Conservation (phyloP, 768 basidiomycete genomes). For the Pulveroboletus sp. region DNA sequence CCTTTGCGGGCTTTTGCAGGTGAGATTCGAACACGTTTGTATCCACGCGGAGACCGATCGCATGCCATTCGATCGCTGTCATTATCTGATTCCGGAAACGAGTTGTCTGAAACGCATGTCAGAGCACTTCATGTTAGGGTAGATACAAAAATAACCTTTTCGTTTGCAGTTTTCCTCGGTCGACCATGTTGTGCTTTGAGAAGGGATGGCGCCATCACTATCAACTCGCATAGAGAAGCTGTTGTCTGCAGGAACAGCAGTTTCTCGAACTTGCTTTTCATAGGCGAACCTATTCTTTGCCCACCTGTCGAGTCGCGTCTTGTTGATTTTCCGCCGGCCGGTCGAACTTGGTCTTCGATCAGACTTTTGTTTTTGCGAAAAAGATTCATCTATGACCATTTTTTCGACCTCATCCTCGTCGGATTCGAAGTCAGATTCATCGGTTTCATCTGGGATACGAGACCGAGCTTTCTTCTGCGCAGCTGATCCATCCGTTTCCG, state of each 20-base stretch:
- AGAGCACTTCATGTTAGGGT: not conserved
- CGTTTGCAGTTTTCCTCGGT: slow-evolving; percentile 40
- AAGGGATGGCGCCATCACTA: slow-evolving; percentile 14
- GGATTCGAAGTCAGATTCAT: slow-evolving; percentile 27
- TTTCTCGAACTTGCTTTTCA: slow-evolving; percentile 32
- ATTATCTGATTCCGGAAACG: slow-evolving; percentile 29
- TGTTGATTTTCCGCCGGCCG: slow-evolving; percentile 31
- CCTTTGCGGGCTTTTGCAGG: slow-evolving; percentile 44
- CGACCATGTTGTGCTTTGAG: slow-evolving; percentile 18
- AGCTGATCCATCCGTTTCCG: slow-evolving; percentile 13
- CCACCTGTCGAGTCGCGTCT: slow-evolving; percentile 29
- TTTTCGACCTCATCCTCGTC: slow-evolving; percentile 49
- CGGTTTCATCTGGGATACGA: slow-evolving; percentile 12
- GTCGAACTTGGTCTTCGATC: slow-evolving; percentile 21
- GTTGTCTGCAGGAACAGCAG: slow-evolving; percentile 21
- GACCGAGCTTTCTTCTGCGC: slow-evolving; percentile 29
- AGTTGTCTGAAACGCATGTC: slow-evolving; percentile 7
- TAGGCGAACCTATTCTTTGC: slow-evolving; percentile 17
- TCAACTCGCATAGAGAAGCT: slow-evolving; percentile 34
- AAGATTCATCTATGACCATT: slow-evolving; percentile 44
- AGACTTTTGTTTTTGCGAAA: slow-evolving; percentile 16
- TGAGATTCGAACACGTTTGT: slow-evolving; percentile 51
- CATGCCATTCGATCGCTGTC: slow-evolving; percentile 27
- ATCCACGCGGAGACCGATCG: slow-evolving; percentile 23
- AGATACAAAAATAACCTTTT: slow-evolving; percentile 39